Evolutionary conservation across 2,329 filamentous ascomycete species (phyloP).

Genomic region (Exophiala calicioides): DNA sequence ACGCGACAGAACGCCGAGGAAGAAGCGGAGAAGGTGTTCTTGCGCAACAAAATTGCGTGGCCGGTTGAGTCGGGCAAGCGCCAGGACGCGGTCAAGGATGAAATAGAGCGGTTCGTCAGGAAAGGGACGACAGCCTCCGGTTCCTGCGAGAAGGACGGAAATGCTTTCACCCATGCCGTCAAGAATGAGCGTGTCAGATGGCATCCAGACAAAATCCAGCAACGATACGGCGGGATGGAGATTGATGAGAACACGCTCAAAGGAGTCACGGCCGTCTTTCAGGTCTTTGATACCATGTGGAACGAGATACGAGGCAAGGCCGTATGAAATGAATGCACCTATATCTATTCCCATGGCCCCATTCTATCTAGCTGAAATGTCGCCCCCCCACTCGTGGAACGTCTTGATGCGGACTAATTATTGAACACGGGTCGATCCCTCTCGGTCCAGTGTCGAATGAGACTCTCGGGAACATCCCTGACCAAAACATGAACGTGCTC

Average conservation of each 20-base stretch:
- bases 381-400: neutral
- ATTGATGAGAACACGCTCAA: conserved; percentile 73
- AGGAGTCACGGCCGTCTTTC: conserved; percentile 85
- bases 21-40: conserved; percentile 26
- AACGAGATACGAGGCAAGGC: conserved; percentile 39
- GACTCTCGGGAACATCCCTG: conserved; percentile 47
- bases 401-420: neutral
- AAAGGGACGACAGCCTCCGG: conserved; percentile 32
- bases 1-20: conserved; percentile 17
- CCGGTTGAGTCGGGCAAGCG: conserved; percentile 66
- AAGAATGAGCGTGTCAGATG: conserved; percentile 87
- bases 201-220: conserved; percentile 98
- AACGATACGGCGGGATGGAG: conserved; percentile 75
- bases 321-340: neutral
- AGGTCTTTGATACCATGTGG: conserved; percentile 83
- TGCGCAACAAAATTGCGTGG: conserved; percentile 64
- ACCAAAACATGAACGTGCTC: conserved; percentile 61
- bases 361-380: no score
- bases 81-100: conserved; percentile 58
- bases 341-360: no score
- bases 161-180: conserved; percentile 55
- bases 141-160: conserved; percentile 22
- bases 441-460: conserved; percentile 48
- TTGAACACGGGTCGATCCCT: conserved; percentile 29
- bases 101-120: conserved; percentile 70